Evolutionary conservation across 306 rosid genomes (phyloP).

Genomic region (Sechiopsis laciniata): DNA sequence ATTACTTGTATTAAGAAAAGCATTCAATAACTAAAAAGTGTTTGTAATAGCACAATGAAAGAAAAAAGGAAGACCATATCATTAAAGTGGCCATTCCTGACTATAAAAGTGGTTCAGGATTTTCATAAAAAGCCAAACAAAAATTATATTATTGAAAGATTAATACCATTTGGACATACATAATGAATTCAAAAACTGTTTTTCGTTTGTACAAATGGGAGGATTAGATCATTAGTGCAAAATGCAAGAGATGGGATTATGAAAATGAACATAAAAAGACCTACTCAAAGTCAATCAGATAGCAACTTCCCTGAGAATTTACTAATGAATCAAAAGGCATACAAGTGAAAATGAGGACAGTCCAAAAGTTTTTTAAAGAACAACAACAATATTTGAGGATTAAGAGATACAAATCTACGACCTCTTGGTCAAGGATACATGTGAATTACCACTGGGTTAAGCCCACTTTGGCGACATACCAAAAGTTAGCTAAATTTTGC

Average conservation of each 20-base stretch:
- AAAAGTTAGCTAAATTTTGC: neutral
- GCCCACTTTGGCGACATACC: no score
- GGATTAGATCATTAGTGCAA: neutral
- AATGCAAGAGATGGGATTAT: neutral
- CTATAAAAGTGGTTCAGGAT: neutral
- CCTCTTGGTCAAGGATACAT: no score
- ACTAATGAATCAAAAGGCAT: conserved; percentile 2
- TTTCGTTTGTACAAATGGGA: neutral
- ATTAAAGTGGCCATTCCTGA: neutral
- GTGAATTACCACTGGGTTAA: no score
- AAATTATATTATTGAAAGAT: neutral
- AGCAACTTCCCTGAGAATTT: neutral
- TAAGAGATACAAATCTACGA: no score
- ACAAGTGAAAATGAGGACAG: neutral
- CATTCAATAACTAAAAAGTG: conserved; percentile 15
- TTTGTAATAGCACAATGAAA: neutral
- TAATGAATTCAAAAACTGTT: neutral
- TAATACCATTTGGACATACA: neutral
- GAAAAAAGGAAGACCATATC: neutral
- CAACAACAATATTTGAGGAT: no score
- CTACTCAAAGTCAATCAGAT: neutral
- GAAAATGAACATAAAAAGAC: neutral
- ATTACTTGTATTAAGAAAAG: conserved; percentile 12
- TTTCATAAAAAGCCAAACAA: neutral
- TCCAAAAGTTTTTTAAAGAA: neutral